Evolutionary conservation across 345 rosid genomes (phyloP).

Genomic region (Eucalyptus caleyi): DNA sequence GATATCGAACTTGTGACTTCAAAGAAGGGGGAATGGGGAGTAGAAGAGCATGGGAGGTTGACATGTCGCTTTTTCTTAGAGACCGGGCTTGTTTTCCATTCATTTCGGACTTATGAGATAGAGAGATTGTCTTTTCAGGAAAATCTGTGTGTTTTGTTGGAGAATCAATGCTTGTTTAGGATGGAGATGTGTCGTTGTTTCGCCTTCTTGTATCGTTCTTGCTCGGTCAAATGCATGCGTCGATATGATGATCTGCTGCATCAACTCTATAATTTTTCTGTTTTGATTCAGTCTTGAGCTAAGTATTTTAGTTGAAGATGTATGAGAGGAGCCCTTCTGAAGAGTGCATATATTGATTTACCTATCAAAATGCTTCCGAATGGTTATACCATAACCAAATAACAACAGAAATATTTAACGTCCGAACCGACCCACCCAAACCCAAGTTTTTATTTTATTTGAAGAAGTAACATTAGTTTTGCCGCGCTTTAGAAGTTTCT

Average conservation of each 20-base stretch:
- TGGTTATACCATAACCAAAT: background rate
- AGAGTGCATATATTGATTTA: background rate
- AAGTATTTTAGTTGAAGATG: background rate
- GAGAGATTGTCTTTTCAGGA: background rate
- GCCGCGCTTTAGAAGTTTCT: background rate
- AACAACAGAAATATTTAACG: background rate
- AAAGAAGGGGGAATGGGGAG: background rate
- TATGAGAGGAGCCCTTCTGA: background rate
- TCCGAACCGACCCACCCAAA: background rate
- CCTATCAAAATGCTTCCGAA: background rate
- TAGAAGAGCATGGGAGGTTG: background rate
- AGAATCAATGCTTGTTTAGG: background rate
- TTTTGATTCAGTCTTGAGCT: background rate
- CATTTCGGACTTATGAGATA: background rate
- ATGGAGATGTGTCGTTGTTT: background rate
- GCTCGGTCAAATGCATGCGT: background rate
- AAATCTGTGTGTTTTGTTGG: background rate
- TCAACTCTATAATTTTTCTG: background rate
- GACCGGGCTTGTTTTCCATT: background rate
- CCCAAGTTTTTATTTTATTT: background rate
- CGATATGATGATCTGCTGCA: background rate
- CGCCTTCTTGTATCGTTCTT: background rate
- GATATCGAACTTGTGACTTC: background rate
- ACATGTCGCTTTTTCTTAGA: background rate
- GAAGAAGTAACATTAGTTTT: background rate